phyloP scores from a whole-genome alignment of 352 stramenopile genomes.

The Phytophthora podocarpi region DNA sequence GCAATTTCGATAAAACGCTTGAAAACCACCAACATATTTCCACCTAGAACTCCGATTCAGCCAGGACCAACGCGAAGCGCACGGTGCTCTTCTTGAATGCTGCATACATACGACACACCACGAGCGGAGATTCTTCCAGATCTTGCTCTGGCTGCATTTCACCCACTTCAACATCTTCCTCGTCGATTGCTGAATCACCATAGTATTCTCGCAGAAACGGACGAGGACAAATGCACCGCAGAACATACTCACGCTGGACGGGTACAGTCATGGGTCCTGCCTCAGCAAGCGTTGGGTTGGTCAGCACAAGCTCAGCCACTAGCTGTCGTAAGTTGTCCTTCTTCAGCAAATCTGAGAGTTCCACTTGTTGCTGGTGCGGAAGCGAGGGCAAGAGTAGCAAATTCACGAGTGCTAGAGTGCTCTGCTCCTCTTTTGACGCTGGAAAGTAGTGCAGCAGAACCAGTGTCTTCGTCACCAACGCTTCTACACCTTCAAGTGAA shows the following conservation, averaged over 20 bases:
- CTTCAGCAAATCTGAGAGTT: conserved; percentile 51
- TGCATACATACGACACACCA: conserved; percentile 84
- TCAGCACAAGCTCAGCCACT: conserved; percentile 47
- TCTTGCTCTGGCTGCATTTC: conserved; percentile 22
- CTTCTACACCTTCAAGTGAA: conserved; percentile 56
- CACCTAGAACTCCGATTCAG: conserved; percentile 76
- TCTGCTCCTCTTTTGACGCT: conserved; percentile 1
- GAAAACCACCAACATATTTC: too few species aligned
- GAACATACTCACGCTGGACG: conserved; percentile 75
- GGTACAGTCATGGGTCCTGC: conserved; percentile 26
- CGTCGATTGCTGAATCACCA: conserved; percentile 12
- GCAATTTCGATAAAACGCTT: too few species aligned
- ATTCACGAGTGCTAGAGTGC: conserved; percentile 46
- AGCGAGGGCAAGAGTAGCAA: conserved; percentile 33
- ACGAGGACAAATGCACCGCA: conserved; percentile 72
- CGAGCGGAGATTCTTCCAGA: conserved; percentile 63
- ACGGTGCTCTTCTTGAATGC: conserved; percentile 79
- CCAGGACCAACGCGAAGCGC: conserved; percentile 71
- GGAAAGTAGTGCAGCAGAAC: conserved; percentile 58
- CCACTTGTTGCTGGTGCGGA: conserved; percentile 30
- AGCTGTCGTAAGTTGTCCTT: conserved; percentile 38
- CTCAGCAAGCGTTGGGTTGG: conserved; percentile 46
- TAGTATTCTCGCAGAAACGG: conserved; percentile 68
- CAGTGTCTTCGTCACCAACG: conserved; percentile 55
- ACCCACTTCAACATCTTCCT: conserved; percentile 23